Conservation (phyloP, 2,329 filamentous ascomycete genomes). For the Ophiostoma triangulosporum region DNA sequence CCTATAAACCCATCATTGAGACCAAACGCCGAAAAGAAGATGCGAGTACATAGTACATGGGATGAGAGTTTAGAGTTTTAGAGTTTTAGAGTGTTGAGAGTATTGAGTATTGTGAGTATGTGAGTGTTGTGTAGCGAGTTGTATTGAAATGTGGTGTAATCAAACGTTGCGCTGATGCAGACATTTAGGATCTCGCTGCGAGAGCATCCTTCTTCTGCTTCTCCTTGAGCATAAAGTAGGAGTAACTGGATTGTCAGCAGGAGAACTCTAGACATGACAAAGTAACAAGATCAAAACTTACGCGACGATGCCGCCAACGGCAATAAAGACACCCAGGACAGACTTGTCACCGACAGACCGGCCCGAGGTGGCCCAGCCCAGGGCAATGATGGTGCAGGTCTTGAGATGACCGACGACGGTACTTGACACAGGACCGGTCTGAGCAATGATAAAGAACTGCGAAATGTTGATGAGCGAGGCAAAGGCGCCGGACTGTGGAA, state of each 20-base stretch:
- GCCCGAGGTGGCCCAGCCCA: conserved; percentile 46
- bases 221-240: conserved; percentile 20
- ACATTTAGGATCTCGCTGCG: conserved; percentile 1
- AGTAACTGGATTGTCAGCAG: conserved; percentile 16
- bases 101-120: neutral
- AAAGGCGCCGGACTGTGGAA: conserved; percentile 42
- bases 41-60: neutral
- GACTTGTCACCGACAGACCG: conserved; percentile 42
- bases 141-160: no score
- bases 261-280: neutral
- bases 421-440: conserved; percentile 49
- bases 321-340: conserved; percentile 39
- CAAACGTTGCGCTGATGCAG: neutral
- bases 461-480: conserved; percentile 53
- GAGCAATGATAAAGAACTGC: conserved; percentile 48
- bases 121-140: neutral
- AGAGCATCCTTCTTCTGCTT: conserved; percentile 13
- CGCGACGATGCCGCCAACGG: conserved; percentile 43
- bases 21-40: neutral
- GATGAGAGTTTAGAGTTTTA: neutral
- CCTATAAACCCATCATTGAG: neutral
- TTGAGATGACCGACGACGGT: conserved; percentile 54
- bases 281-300: conserved; percentile 23
- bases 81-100: no score
- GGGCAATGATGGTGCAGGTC: conserved; percentile 49